phyloP scores from a whole-genome alignment of 2,329 filamentous ascomycete genomes.

The Fusarium sp. region DNA sequence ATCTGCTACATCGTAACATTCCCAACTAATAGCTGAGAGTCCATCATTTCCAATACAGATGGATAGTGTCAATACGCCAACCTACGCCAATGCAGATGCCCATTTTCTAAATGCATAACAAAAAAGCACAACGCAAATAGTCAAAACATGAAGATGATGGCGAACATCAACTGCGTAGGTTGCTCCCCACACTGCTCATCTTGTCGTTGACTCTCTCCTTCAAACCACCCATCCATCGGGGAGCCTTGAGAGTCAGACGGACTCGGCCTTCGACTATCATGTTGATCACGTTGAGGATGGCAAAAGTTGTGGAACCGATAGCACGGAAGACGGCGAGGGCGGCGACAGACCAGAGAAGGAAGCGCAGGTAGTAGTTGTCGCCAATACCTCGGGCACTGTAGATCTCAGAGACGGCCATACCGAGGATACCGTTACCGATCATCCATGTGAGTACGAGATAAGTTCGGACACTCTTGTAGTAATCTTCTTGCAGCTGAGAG shows the following conservation, averaged over 20 bases:
- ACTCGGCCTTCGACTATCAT: constrained; percentile 88
- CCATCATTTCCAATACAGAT: constrained; percentile 20
- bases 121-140: constrained; percentile 19
- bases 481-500: constrained; percentile 93
- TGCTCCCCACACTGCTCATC: constrained; percentile 62
- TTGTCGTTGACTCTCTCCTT: constrained; percentile 59
- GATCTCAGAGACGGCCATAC: constrained; percentile 90
- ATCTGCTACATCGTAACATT: constrained; percentile 29
- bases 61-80: constrained; percentile 19
- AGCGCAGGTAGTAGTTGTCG: constrained; percentile 89
- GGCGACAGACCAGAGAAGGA: constrained; percentile 94
- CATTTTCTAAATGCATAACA: constrained; percentile 23
- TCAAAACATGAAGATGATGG: not conserved
- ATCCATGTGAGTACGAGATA: constrained; percentile 99
- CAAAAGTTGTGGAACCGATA: constrained; percentile 82
- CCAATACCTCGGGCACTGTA: constrained; percentile 79
- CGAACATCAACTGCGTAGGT: constrained; percentile 50
- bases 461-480: constrained; percentile 95
- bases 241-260: constrained; percentile 65
- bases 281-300: constrained; percentile 85
- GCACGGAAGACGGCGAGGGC: constrained; percentile 88
- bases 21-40: constrained; percentile 8
- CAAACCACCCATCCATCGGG: constrained; percentile 61
- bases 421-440: constrained; percentile 88
- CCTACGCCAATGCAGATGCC: constrained; percentile 29